Percentiles rank a stretch among this genome's conserved stretches.
phyloP scores from a whole-genome alignment of 345 rosid species.

The Nasturtium officinale region DNA sequence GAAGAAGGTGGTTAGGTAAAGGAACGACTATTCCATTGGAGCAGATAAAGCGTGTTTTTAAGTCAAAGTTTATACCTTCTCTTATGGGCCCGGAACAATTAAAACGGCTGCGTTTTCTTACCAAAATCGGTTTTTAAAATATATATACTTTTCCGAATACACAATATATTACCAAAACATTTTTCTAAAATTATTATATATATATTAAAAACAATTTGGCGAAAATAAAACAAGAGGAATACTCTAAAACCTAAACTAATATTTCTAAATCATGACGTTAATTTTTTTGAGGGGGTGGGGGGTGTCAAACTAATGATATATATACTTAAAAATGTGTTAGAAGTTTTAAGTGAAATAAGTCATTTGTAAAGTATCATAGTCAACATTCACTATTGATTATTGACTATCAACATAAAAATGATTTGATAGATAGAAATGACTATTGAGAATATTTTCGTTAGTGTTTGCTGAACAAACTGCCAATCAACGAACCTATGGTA shows the following conservation, averaged over 20 bases:
- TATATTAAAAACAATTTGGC: neutral
- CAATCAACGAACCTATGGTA: too few species aligned
- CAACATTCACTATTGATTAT: neutral
- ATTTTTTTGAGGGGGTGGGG: too few species aligned
- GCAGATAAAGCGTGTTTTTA: constrained; percentile 11
- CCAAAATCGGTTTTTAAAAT: neutral
- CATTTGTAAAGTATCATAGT: neutral
- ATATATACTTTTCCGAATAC: neutral
- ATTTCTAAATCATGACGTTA: neutral
- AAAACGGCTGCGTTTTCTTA: constrained; percentile 6
- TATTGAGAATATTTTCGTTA: too few species aligned
- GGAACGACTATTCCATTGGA: constrained; percentile 36
- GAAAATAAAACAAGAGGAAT: neutral
- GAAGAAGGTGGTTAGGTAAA: constrained; percentile 31
- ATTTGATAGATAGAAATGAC: neutral
- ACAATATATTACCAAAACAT: neutral
- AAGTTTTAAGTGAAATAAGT: neutral
- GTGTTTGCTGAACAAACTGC: too few species aligned
- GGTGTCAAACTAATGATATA: too few species aligned
- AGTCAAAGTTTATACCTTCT: constrained; percentile 38
- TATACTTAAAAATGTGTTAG: neutral
- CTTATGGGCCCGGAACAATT: neutral
- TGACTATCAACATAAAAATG: neutral
- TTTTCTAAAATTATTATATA: too few species aligned
- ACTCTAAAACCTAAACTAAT: too few species aligned